phyloP scores from a whole-genome alignment of 164 flowering plant species.

The Santalum album region DNA sequence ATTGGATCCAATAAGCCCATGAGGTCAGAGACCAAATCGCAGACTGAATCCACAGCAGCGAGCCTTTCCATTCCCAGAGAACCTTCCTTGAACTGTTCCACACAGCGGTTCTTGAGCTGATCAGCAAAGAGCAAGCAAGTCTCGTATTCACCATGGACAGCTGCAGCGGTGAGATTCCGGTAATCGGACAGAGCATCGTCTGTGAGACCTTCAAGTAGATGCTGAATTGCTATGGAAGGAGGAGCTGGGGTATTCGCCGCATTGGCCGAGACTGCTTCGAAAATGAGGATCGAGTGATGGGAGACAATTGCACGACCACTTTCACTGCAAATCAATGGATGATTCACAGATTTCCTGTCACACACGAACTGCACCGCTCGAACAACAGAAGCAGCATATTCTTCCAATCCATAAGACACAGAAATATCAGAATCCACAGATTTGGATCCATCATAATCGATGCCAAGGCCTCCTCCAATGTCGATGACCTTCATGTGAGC shows the following conservation, averaged over 20 bases:
- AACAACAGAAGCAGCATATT: slow-evolving; percentile 82
- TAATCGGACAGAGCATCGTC: slow-evolving; percentile 64
- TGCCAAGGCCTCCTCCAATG: slow-evolving; percentile 93
- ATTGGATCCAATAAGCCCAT: slow-evolving; percentile 48
- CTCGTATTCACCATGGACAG: slow-evolving; percentile 47
- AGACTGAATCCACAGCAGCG: slow-evolving; percentile 75
- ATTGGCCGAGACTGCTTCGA: slow-evolving; percentile 70
- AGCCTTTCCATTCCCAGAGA: slow-evolving; percentile 65
- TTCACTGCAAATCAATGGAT: slow-evolving; percentile 87
- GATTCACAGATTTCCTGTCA: slow-evolving; percentile 59
- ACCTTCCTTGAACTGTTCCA: slow-evolving; percentile 90
- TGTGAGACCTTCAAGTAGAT: slow-evolving; percentile 33
- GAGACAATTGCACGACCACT: slow-evolving; percentile 97
- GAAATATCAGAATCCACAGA: slow-evolving; percentile 76
- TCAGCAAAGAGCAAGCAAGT: slow-evolving; percentile 56
- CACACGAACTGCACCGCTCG: slow-evolving; percentile 52
- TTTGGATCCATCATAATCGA: slow-evolving; percentile 88
- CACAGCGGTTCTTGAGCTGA: slow-evolving; percentile 67
- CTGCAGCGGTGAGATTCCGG: slow-evolving; percentile 43
- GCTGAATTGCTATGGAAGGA: slow-evolving; percentile 20
- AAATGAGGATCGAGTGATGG: slow-evolving; percentile 81
- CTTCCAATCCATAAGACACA: slow-evolving; percentile 66
- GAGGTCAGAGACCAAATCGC: slow-evolving; percentile 49
- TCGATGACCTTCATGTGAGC: slow-evolving; percentile 80
- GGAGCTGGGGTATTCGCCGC: slow-evolving; percentile 13